A percentile compares a stretch with the other conserved stretches of the same genome.
Conservation (phyloP, 768 basidiomycete species). For the Lactifluus hygrophoroides region DNA sequence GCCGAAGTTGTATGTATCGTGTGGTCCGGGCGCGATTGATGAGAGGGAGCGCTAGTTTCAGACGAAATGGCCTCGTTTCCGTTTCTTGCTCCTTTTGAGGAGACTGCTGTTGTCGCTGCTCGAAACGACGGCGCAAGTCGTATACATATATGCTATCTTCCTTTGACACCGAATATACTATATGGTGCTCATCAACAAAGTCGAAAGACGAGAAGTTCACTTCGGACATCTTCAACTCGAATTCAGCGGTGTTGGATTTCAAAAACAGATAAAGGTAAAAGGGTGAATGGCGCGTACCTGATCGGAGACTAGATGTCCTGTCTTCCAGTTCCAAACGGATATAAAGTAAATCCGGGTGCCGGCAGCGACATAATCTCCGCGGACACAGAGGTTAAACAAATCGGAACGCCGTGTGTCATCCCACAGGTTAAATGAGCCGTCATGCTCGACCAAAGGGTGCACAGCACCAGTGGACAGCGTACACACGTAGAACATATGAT, state of each 20-base stretch:
- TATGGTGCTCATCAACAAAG: constrained; percentile 14
- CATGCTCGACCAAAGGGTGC: not conserved
- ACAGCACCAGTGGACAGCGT: not conserved
- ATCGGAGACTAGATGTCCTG: not conserved
- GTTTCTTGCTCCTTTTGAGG: not conserved
- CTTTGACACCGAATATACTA: not conserved
- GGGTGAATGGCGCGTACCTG: not conserved
- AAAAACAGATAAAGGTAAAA: not conserved
- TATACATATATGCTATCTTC: constrained; percentile 8
- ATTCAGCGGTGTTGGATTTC: not conserved
- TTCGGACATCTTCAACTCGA: not conserved
- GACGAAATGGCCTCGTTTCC: not conserved
- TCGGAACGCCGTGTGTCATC: not conserved
- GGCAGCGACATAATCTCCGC: constrained; percentile 5
- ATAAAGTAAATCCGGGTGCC: not conserved
- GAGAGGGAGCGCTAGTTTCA: constrained; percentile 3
- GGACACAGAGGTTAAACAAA: not conserved
- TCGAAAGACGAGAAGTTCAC: constrained; percentile 5
- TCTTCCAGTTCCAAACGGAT: constrained; percentile 18
- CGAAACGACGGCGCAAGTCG: not conserved
- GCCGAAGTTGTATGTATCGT: constrained; percentile 7
- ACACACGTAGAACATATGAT: not conserved
- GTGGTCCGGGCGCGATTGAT: not conserved
- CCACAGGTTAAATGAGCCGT: not conserved
- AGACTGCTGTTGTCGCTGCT: not conserved